Evolutionary conservation across 2,329 filamentous ascomycete species (phyloP).

Genomic region (Nannizziopsis barbatae): DNA sequence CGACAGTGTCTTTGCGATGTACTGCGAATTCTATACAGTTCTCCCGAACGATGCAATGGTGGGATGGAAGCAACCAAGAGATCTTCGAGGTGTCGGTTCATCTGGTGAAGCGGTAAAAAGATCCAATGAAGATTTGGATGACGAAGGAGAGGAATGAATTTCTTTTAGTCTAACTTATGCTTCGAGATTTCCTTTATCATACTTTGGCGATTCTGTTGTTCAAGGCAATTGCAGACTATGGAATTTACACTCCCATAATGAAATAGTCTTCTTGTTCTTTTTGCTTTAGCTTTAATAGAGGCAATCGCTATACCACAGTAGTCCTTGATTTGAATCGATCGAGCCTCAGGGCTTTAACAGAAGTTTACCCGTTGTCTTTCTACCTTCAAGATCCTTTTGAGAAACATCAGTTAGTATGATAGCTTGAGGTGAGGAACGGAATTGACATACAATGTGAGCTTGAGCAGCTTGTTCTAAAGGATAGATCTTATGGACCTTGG

Average conservation of each 20-base stretch:
- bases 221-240: too few relatives aligned
- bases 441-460: slow-evolving; percentile 48
- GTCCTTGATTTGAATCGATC: neutral
- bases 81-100: slow-evolving; percentile 16
- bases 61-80: slow-evolving; percentile 49
- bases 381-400: slow-evolving; percentile 63
- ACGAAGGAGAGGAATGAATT: neutral
- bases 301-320: too few relatives aligned
- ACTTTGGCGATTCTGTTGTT: too few relatives aligned
- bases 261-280: too few relatives aligned
- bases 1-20: slow-evolving; percentile 45
- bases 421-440: neutral
- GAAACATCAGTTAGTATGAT: neutral
- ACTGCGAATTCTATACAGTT: slow-evolving; percentile 53
- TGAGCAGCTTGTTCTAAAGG: slow-evolving; percentile 58
- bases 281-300: too few relatives aligned
- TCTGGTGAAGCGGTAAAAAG: slow-evolving; percentile 12
- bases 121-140: slow-evolving; percentile 8
- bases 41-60: slow-evolving; percentile 60
- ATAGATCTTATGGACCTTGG: slow-evolving; percentile 66
- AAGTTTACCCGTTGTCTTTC: slow-evolving; percentile 76
- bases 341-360: slow-evolving; percentile 51
- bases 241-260: too few relatives aligned
- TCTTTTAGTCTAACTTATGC: too few relatives aligned
- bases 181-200: too few relatives aligned